Evolutionary conservation across 495 filamentous ascomycete genomes (phyloP), one percentile per base, ranked within the genome.

Genomic region (Penicillium arizonense): DNA sequence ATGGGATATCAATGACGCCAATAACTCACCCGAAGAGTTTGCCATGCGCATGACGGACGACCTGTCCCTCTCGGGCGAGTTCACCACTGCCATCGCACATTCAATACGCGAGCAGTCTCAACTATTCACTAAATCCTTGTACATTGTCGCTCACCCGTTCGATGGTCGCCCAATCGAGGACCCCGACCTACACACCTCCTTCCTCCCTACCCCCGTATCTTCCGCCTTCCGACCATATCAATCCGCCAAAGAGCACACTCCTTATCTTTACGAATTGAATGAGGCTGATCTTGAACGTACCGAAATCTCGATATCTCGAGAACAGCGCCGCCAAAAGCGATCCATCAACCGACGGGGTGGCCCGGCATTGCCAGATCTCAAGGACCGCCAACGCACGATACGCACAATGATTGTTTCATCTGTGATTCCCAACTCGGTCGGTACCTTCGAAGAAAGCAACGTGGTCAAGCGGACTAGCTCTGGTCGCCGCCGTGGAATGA

Each of bases 1-100:
- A 71, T 98, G 94, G 94, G 94, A 97, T 62, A 90, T 97, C 63
- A 97, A 97, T 67, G 93, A 97, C 61, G 85, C 91, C 0, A 75
- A 84, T 54, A 97, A 98, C 69, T 93, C 86, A 0, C 91, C 94
- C 1, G 94, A 98, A 68, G 88, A 95, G 48, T 98, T 98, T 68
- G 95, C 94, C 12, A 74, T 83, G 40, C 84, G 85, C 56, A 93
- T 97, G 88, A 85, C 92, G 2, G 80, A 83, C 38, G 94, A 98
- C 50, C 78, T 97, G n/a, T 91, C 90, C 3, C 81, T 98, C 30
- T 89, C 89, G 18, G 94, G 94, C 34, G 94, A 98, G 69, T 98
- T 98, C 64, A 95, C 90, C 7, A 98, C 94, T 0, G 91, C 94
- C 11, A 97, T 98, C 61, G 94, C 95, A 33, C 94, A 97, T 71